These are phyloP conservation scores for Otatea glauca DNA, from an alignment of 176 grass and related monocot species.

Conservation along the genomic window DNA sequence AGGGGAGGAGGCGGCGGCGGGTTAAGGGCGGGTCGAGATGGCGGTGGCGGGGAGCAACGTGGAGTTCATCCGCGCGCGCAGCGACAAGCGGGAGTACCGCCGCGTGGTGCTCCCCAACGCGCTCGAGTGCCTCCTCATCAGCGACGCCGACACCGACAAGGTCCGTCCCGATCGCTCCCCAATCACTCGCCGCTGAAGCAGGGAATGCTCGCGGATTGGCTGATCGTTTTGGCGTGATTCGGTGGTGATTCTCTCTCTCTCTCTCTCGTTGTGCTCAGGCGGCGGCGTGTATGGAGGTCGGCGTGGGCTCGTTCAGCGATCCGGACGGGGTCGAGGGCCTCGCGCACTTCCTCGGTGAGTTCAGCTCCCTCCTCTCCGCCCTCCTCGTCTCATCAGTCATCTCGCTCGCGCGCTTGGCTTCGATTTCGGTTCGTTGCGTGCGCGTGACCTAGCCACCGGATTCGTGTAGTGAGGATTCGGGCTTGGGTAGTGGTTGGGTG, in stretches of 20 bases:
- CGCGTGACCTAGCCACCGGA: constrained; percentile 24
- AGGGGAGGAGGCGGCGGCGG: neutral
- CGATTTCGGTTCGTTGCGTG: constrained; percentile 28
- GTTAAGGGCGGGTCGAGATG: neutral
- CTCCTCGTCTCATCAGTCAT: neutral
- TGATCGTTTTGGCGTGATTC: neutral
- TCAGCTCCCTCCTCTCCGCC: neutral
- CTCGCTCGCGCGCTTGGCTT: constrained; percentile 1
- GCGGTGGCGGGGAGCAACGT: constrained; percentile 46
- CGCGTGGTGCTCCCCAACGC: constrained; percentile 84
- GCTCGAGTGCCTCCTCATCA: constrained; percentile 83
- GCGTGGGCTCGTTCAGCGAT: constrained; percentile 81
- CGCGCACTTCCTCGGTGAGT: constrained; percentile 94
- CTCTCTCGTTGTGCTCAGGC: constrained; percentile 46
- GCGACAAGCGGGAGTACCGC: constrained; percentile 85
- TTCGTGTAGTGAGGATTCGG: constrained; percentile 30
- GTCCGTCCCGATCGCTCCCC: constrained; percentile 23
- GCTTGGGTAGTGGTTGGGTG: neutral
- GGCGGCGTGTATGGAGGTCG: constrained; percentile 92
- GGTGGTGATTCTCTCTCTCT: neutral
- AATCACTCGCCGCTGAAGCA: neutral
- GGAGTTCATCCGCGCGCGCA: constrained; percentile 91
- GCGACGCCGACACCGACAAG: constrained; percentile 94
- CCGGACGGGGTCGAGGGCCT: constrained; percentile 92
- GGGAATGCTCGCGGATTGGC: constrained; percentile 8